Evolutionary conservation across 495 filamentous ascomycete species (phyloP).

Genomic region (Cercophora newfieldiana): DNA sequence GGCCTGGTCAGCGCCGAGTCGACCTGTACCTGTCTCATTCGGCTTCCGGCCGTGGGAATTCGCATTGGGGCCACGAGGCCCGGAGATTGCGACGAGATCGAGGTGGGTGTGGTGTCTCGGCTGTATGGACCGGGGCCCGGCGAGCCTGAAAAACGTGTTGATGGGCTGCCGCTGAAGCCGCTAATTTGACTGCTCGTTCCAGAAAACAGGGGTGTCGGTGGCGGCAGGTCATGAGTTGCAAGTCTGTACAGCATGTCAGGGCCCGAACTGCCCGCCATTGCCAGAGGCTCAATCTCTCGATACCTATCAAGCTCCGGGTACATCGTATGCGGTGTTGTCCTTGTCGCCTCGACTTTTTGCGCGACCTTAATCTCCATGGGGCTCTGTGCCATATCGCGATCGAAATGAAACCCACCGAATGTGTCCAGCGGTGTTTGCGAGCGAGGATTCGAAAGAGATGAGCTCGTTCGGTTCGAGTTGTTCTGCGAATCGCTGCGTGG

Average conservation of each 20-base stretch:
- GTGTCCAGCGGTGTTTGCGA: constrained; percentile 35
- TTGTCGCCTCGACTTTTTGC: constrained; percentile 37
- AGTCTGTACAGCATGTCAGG: constrained; percentile 47
- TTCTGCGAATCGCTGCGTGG: constrained; percentile 32
- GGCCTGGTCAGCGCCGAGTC: constrained; percentile 63
- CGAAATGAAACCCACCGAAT: constrained; percentile 28
- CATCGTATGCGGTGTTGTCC: constrained; percentile 37
- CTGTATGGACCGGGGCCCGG: constrained; percentile 81
- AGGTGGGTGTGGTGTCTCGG: constrained; percentile 90
- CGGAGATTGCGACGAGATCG: constrained; percentile 92
- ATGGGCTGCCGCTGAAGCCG: constrained; percentile 75
- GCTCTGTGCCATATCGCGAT: constrained; percentile 42
- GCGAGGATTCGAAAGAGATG: constrained; percentile 41
- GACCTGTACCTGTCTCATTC: constrained; percentile 61
- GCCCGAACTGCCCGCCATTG: constrained; percentile 28
- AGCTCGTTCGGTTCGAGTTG: constrained; percentile 40
- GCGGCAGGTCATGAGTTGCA: constrained; percentile 61
- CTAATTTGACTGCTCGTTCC: constrained; percentile 54
- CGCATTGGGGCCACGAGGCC: constrained; percentile 65
- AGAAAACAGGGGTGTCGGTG: constrained; percentile 64
- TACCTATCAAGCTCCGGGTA: constrained; percentile 59
- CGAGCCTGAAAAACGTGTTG: constrained; percentile 91
- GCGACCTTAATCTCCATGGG: constrained; percentile 39
- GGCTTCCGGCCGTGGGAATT: constrained; percentile 48
- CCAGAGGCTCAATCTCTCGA: constrained; percentile 37